Base-by-base conservation (phyloP, 179 eudicot species). In the Heliamphora pulchella region DNA sequence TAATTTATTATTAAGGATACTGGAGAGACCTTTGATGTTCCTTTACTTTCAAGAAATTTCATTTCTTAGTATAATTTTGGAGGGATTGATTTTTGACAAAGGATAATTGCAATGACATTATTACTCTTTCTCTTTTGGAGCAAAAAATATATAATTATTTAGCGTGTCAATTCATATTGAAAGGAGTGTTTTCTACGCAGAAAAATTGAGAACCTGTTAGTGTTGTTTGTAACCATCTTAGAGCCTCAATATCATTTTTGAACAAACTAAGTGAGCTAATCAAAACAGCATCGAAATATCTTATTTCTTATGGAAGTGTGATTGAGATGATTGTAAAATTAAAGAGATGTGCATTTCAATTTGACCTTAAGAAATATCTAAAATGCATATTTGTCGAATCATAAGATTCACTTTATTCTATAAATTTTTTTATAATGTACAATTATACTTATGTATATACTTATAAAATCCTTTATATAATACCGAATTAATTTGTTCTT, bases 181-280 rank as follows among this genome's bases (percentile, higher is more conserved):
- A 31, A 31, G 31, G 31, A 31, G 31, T 31, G 31, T 31, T 31
- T 31, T 31, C 31, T 31, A 31, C 31, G 31, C 31, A 31, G 31
- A 31, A 31, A 31, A 31, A 31, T 31, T 31, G 31, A 31, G 31
- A 31, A 31, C 31, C 31, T 31, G 31, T 31, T 31, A 31, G 31
- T 31, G 31, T 31, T 31, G 31, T 31, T 31, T 31, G 31, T 31
- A 31, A 31, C 31, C 50, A 67, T 67, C 20, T 5, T 13, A 67
- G 71, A 67, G 61, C 62, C 46, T 9, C 46, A 17, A 50, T 67
- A 41, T 51, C 17, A 6, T 68, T 57, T 67, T n/a, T 70, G 10
- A 39, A n/a, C 53, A 53, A 78, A 18, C 80, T 67, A 9, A 8
- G 68, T 53, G 74, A 67, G 43, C 54, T 68, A 46, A 39, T 51